Evolutionary conservation across 202 grass and related monocot species (phyloP), one percentile per base, ranked within the genome.

Genomic region (Carex arenaria): DNA sequence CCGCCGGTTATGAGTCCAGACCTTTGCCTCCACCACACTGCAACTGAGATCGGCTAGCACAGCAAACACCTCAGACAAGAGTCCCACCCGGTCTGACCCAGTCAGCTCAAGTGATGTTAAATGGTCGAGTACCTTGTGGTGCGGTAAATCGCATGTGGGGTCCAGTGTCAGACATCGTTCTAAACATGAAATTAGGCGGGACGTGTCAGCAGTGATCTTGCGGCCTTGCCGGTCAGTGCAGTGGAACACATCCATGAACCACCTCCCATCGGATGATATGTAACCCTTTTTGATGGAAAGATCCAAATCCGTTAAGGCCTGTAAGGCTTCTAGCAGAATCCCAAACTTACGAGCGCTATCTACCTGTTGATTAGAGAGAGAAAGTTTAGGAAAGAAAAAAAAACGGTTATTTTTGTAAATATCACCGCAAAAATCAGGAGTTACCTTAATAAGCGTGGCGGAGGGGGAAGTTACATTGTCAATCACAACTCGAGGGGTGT

Each of bases 171-270:
- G 85, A 79, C 78, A 97, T 74, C 51, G 91, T 68, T 99, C 91
- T 80, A 99, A 72, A 36, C 89, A 85, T 5, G 78, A 80, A 63
- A 85, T 87, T 45, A 93, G 62, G 10, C 85, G 72, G 62, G 87
- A 82, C 4, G 78, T 67, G 63, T 95, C 93, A 51, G 89, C 85
- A 28, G 89, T 83, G n/a, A 99, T 88, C 89, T 99, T 99, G 78
- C 86, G 75, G 0, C 93, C 93, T 4, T 38, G 62, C 32, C 83
- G 91, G 65, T 99, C 96, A 3, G 89, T 92, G 57, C 94, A 91
- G 86, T 99, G 93, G 93, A 99, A 99, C 30, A 99, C 93, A 83
- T 99, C 93, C 96, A 99, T 99, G 96, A 99, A 99, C 96, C 93
- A 99, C 3, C 91, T 88, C 3, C 96, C 93, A 52, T 99, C 93